Base-by-base conservation (phyloP, 2,329 filamentous ascomycete genomes). In the Sporothrix sp. region DNA sequence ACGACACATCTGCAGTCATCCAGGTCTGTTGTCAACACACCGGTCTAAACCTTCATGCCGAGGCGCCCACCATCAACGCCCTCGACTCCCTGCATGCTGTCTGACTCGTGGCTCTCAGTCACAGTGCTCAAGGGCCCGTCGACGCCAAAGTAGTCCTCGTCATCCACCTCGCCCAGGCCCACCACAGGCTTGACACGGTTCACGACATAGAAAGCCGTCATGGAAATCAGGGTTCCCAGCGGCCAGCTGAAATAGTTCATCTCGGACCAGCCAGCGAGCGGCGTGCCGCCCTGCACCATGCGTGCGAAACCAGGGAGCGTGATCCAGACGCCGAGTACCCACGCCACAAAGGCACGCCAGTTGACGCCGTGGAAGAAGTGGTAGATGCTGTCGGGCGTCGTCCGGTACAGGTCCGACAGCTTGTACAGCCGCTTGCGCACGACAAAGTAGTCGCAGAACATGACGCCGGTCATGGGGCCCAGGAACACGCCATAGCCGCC, bases 301-400 rank as follows among this genome's bases (percentile, higher is more conserved):
- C 45, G 45, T 8, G 45, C 48, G 16, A 50, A 40, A 4, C 48
- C 48, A 23, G 48, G 48, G 20, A 50, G 30, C 3, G 37, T 39
- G 25, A 50, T 42, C 48, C 69, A 11, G 61, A 68, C 71, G 1
- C 69, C 70, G 50, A 65, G 67, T 1, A 68, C 57, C 70, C 70
- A 72, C 3, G 68, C 63, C 63, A 18, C 44, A 39, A 51, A 39
- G 7, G 48, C 43, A n/a, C 52, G 52, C 43, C 27, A 37, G 43
- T 54, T 54, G 35, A 46, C 36, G 8, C 52, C 52, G 20, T 37
- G 43, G 23, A 1, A 39, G 38, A 42, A 54, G 35, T 47, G 50
- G 44, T 54, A 54, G 37, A 54, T 51, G 38, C 52, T 46, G 30
- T 54, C 52, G 16, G 50, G 30, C 16, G 23, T 35, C 7, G 36